Evolutionary conservation across 2,329 filamentous ascomycete genomes (phyloP).

Genomic region (Fusarium tupiense): DNA sequence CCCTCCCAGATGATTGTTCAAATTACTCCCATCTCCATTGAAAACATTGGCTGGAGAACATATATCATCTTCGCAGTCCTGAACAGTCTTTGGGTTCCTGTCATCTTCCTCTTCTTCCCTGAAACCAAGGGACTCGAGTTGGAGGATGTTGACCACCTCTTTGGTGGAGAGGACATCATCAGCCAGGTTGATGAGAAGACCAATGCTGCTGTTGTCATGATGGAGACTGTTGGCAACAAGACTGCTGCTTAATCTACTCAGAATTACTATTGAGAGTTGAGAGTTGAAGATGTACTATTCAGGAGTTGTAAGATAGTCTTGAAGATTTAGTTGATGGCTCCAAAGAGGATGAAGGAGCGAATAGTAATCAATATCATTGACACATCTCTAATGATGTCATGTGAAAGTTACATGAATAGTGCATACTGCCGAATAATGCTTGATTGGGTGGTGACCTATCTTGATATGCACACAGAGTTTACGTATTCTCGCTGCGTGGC

Average conservation of each 20-base stretch:
- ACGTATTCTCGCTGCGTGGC: not conserved
- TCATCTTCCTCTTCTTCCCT: constrained; percentile 57
- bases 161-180: constrained; percentile 23
- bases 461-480: not conserved
- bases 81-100: constrained; percentile 24
- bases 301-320: not conserved
- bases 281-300: not conserved
- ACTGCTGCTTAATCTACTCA: not conserved
- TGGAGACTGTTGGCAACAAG: constrained; percentile 13
- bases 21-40: constrained; percentile 35
- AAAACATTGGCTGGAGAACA: constrained; percentile 58
- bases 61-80: constrained; percentile 63
- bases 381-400: not conserved
- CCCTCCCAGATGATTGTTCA: constrained; percentile 19
- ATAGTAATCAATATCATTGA: not conserved
- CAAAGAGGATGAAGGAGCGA: not conserved
- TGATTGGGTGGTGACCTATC: not conserved
- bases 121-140: constrained; percentile 59
- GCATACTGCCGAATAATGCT: not conserved
- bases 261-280: not conserved
- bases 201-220: constrained; percentile 1
- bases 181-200: constrained; percentile 27
- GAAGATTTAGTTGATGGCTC: not conserved
- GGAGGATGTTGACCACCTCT: constrained; percentile 56
- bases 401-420: not conserved